Conservation (phyloP, 2,329 filamentous ascomycete genomes). For the Colletotrichum siamense region DNA sequence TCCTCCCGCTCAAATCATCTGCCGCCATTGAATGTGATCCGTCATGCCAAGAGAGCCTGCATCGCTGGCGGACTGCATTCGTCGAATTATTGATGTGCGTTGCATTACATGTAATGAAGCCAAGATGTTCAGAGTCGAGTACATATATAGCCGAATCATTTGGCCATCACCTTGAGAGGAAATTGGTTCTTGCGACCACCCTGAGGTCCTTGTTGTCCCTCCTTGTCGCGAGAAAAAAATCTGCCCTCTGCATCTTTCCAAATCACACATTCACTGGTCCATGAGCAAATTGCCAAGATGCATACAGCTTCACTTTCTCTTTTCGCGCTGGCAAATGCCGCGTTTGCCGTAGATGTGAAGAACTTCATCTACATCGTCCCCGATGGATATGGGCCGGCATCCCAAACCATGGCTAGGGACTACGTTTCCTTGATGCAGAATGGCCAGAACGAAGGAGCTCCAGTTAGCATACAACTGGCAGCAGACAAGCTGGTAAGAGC, state of each 20-base stretch:
- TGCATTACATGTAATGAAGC: not conserved
- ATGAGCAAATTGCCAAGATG: conserved; percentile 8
- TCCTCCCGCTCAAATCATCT: not conserved
- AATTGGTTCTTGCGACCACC: not conserved
- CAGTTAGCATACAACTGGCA: conserved; percentile 25
- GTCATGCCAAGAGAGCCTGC: not conserved
- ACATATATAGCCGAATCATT: not conserved
- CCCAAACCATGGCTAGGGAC: conserved; percentile 34
- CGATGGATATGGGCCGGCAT: conserved; percentile 33
- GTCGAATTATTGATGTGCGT: not conserved
- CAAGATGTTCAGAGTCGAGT: not conserved
- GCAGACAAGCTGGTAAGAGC: conserved; percentile 25
- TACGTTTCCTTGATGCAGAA: conserved; percentile 27
- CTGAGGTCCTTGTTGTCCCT: not conserved
- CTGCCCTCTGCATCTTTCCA: not conserved
- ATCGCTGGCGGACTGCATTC: not conserved
- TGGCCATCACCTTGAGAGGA: not conserved
- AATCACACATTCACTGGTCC: not conserved
- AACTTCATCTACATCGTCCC: conserved; percentile 39
- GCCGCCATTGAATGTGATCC: not conserved
- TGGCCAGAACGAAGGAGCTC: conserved; percentile 22
- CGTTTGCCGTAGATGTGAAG: conserved; percentile 22
- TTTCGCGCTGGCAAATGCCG: conserved; percentile 5
- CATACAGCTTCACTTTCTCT: conserved; percentile 1
- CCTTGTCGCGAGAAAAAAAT: not conserved